Conservation (phyloP, 352 stramenopile genomes). For the Globisporangium megalacanthum region DNA sequence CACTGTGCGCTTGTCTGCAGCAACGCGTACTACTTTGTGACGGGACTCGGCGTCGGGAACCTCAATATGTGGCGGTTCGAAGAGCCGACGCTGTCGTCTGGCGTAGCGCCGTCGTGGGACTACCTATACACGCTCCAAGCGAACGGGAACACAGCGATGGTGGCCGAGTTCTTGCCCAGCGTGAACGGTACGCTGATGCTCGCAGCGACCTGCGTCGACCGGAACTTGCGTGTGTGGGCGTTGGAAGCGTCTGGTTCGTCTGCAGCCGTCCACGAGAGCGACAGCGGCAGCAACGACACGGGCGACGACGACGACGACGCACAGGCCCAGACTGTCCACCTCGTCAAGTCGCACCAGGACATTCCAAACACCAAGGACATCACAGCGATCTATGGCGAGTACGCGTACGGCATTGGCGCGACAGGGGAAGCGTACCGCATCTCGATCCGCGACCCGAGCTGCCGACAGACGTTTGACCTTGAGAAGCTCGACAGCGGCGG, state of each 20-base stretch:
- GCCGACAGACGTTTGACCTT: constrained; percentile 54
- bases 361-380: constrained; percentile 61
- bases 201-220: constrained; percentile 44
- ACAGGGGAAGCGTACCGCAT: constrained; percentile 66
- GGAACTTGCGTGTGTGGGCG: constrained; percentile 66
- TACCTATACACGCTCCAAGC: constrained; percentile 48
- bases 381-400: constrained; percentile 44
- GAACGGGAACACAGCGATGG: constrained; percentile 51
- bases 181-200: constrained; percentile 23
- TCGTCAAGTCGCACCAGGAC: constrained; percentile 48
- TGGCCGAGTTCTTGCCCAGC: constrained; percentile 45
- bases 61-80: constrained; percentile 76
- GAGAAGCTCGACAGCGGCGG: constrained; percentile 57
- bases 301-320: constrained; percentile 17
- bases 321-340: constrained; percentile 20
- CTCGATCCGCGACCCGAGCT: constrained; percentile 29
- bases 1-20: constrained; percentile 7
- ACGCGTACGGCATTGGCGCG: constrained; percentile 60
- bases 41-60: constrained; percentile 62
- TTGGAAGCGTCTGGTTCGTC: constrained; percentile 27
- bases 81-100: constrained; percentile 21
- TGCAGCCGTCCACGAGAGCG: constrained; percentile 8
- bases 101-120: constrained; percentile 34
- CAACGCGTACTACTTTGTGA: constrained; percentile 69
- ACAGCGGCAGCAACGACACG: constrained; percentile 19